Conservation (phyloP, 208 protist genomes). For the Ichthyophonus hoferi region DNA sequence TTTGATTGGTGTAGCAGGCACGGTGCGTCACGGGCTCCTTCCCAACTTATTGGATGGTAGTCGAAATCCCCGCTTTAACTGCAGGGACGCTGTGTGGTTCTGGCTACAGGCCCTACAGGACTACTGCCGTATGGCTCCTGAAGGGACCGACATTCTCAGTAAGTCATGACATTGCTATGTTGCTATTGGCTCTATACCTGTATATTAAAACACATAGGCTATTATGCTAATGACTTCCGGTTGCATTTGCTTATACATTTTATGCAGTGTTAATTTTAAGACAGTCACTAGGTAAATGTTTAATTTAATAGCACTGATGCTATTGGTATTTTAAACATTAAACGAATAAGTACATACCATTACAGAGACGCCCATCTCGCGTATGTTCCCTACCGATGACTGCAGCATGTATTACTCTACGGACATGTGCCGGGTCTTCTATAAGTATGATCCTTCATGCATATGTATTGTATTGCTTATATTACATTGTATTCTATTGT, state of each 20-base stretch:
- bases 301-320: no score
- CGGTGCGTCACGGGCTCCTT: constrained; percentile 65
- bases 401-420: neutral
- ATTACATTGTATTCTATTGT: no score
- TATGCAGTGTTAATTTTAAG: neutral
- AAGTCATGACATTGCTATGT: neutral
- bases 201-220: neutral
- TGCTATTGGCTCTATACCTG: neutral
- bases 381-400: constrained; percentile 54
- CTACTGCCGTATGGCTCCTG: constrained; percentile 34
- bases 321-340: no score
- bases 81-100: constrained; percentile 70
- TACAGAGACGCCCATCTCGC: neutral
- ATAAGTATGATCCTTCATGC: no score
- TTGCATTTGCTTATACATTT: neutral
- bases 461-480: no score
- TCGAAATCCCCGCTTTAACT: constrained; percentile 61
- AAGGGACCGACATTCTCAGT: constrained; percentile 47
- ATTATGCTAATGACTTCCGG: neutral
- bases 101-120: constrained; percentile 55
- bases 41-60: constrained; percentile 71
- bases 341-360: no score
- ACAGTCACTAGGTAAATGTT: no score
- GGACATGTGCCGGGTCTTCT: neutral
- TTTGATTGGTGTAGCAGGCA: constrained; percentile 30